These are phyloP conservation scores for Flaveria robusta DNA, from an alignment of 129 eudicot genomes.

Conservation along the genomic window DNA sequence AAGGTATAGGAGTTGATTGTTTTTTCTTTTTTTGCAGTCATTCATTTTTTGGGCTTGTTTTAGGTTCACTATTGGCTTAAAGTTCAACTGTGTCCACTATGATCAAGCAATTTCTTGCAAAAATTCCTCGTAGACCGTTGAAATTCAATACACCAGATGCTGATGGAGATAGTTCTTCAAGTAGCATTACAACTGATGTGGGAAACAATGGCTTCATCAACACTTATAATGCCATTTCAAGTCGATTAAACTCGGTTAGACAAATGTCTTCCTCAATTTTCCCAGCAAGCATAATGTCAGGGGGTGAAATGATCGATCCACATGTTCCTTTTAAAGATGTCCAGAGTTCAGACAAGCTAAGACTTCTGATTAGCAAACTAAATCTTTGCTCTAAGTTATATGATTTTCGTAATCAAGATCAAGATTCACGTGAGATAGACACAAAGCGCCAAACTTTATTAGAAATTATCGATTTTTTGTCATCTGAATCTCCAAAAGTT, in stretches of 20 bases:
- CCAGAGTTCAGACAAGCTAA: constrained; percentile 49
- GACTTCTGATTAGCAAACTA: constrained; percentile 54
- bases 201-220: constrained; percentile 45
- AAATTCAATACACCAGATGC: constrained; percentile 48
- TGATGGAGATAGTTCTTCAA: constrained; percentile 38
- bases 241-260: constrained; percentile 50
- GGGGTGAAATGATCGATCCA: constrained; percentile 53
- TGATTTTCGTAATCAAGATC: constrained; percentile 47
- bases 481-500: constrained; percentile 53
- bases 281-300: constrained; percentile 48
- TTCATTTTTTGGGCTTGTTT: constrained; percentile 2
- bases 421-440: constrained; percentile 55
- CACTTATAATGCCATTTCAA: constrained; percentile 55
- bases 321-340: constrained; percentile 56
- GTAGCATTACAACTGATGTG: constrained; percentile 30
- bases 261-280: constrained; percentile 65
- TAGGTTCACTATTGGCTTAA: constrained; percentile 34
- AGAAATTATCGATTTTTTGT: constrained; percentile 56
- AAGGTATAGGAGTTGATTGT: neutral
- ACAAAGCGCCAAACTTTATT: constrained; percentile 53
- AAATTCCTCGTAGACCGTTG: constrained; percentile 53
- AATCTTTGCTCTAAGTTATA: constrained; percentile 53
- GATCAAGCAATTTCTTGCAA: constrained; percentile 66
- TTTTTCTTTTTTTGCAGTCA: neutral
- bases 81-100: constrained; percentile 43